Evolutionary conservation across 2,329 filamentous ascomycete species (phyloP), one percentile per base, ranked within the genome.

Genomic region (Neocucurbitaria cava): DNA sequence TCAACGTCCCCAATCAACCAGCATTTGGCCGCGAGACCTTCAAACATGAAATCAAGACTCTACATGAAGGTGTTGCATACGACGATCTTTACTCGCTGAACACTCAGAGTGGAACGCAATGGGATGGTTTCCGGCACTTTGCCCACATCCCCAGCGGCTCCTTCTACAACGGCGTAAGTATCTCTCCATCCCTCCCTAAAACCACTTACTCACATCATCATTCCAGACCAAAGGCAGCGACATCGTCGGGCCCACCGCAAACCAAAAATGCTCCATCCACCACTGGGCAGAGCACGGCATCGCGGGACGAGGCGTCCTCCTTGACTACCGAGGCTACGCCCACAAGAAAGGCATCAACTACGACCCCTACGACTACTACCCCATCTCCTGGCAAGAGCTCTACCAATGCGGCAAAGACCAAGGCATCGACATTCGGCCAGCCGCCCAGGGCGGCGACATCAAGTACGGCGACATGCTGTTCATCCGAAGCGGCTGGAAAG

Each of bases 381-480:
- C 74, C 17, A 80, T 80, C 49, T 71, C 74, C 1, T 79, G 70
- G 58, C 71, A 76, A 21, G 75, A 79, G 11, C 78, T 92, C 0
- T 82, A 84, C 48, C 79, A 81, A 8, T 85, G 86, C 30, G 89
- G 86, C 0, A 77, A 76, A 30, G 76, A 82, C 31, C 86, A 90
- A 60, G 83, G 83, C 0, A 77, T 90, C 23, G 83, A 88, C 56
- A 87, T 90, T 65, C 82, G 79, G 0, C 82, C 84, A 0, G 75
- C 77, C 3, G 69, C 78, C 0, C 79, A 84, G 58, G 83, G 83
- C 23, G 83, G 83, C 38, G 81, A 84, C 56, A 80, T 86, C 61
- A 79, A 79, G 54, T 72, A 81, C 2, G 89, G 88, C 5, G 88
- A 91, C 56, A 84, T 91, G 49, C 78, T 91, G 10, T 78, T 91